Evolutionary conservation across 306 rosid genomes (phyloP).

Genomic region (Corylus avellana): DNA sequence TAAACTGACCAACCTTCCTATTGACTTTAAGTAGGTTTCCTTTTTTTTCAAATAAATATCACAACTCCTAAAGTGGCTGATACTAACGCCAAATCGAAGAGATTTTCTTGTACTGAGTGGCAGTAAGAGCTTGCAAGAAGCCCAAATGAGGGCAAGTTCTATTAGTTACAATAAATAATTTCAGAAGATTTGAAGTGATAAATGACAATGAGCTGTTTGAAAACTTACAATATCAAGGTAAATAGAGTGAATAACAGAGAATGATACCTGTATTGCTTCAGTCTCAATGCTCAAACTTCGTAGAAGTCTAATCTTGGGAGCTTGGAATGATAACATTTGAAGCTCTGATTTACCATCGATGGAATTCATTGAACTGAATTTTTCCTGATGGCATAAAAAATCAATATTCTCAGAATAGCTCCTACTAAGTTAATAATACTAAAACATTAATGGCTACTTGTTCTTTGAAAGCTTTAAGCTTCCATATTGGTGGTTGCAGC

Average conservation of each 20-base stretch:
- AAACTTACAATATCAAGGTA: background rate
- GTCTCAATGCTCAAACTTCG: conserved; percentile 77
- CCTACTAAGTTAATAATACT: background rate
- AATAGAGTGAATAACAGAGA: background rate
- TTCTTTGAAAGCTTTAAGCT: background rate
- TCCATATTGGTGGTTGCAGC: background rate
- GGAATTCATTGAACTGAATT: background rate
- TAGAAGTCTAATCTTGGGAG: conserved; percentile 72
- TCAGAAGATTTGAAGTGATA: background rate
- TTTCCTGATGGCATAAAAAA: conserved; percentile 47
- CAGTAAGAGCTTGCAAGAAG: background rate
- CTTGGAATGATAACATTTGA: conserved; percentile 60
- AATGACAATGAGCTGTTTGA: background rate
- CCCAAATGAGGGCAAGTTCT: background rate
- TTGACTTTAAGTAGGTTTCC: background rate
- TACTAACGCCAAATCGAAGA: background rate
- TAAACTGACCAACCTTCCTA: conserved; percentile 3
- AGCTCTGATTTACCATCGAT: conserved; percentile 59
- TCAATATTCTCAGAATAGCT: background rate
- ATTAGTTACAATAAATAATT: background rate
- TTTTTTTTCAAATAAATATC: background rate
- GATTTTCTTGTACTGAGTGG: background rate
- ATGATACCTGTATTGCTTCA: conserved; percentile 71
- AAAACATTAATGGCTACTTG: background rate
- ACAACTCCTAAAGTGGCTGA: background rate